Evolutionary conservation across 345 rosid species (phyloP).

Genomic region (Arabis hirsuta): DNA sequence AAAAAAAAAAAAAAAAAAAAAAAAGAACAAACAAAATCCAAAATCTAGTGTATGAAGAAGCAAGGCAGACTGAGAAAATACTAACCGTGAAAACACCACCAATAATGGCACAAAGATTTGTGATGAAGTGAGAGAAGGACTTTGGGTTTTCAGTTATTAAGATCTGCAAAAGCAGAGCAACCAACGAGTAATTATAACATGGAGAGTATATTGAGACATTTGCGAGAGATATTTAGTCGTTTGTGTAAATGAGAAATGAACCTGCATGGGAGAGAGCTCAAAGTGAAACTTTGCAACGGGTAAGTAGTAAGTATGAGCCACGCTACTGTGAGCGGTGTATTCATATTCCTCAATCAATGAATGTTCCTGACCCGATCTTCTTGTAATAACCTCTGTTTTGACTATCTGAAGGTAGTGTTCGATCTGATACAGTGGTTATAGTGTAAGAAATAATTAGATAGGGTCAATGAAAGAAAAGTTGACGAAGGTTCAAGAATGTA

Average conservation of each 20-base stretch:
- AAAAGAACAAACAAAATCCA: no score
- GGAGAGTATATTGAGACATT: slow-evolving; percentile 8
- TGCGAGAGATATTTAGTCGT: neutral
- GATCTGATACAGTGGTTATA: slow-evolving; percentile 53
- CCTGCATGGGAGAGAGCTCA: slow-evolving; percentile 99
- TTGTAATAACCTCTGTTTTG: slow-evolving; percentile 79
- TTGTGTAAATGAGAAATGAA: slow-evolving; percentile 31
- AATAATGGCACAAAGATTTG: slow-evolving; percentile 92
- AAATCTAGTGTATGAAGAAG: slow-evolving; percentile 1
- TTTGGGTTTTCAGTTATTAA: slow-evolving; percentile 73
- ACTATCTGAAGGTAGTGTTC: slow-evolving; percentile 97
- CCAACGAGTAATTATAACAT: slow-evolving; percentile 19
- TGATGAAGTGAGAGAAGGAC: slow-evolving; percentile 93
- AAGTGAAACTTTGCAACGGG: slow-evolving; percentile 87
- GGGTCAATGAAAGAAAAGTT: neutral
- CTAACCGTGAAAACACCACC: slow-evolving; percentile 98
- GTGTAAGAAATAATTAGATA: neutral
- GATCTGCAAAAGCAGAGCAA: slow-evolving; percentile 58
- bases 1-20: no score
- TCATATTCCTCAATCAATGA: slow-evolving; percentile 80
- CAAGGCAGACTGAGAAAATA: slow-evolving; percentile 23
- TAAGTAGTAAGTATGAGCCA: slow-evolving; percentile 64
- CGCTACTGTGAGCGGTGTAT: slow-evolving; percentile 94
- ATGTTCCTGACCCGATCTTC: slow-evolving; percentile 48
- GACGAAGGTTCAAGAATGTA: slow-evolving; percentile 6